Evolutionary conservation across 2,329 filamentous ascomycete species (phyloP).

Genomic region (Stenocarpella maydis): DNA sequence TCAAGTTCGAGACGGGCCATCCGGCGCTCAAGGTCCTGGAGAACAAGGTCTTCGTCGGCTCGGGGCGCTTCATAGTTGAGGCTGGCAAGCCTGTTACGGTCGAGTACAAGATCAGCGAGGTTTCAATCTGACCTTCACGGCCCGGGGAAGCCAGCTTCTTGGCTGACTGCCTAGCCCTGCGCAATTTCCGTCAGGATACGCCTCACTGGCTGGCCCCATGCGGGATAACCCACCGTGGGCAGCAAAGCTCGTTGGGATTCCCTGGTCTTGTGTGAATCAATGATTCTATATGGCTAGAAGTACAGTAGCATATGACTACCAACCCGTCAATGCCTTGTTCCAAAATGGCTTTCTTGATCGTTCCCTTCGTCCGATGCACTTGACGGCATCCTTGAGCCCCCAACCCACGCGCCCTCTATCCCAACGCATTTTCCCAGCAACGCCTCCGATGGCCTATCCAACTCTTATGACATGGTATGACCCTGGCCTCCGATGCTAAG

Average conservation of each 20-base stretch:
- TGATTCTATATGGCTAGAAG: conserved; percentile 19
- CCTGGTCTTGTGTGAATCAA: neutral
- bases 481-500: conserved; percentile 17
- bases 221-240: too few species aligned
- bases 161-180: neutral
- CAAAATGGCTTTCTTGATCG: conserved; percentile 2
- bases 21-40: conserved; percentile 47
- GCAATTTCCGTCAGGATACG: too few species aligned
- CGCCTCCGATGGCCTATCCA: conserved; percentile 27
- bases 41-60: conserved; percentile 50
- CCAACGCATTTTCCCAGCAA: conserved; percentile 29
- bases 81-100: conserved; percentile 48
- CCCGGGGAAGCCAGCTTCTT: neutral
- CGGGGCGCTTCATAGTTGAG: conserved; percentile 53
- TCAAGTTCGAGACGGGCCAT: conserved; percentile 49
- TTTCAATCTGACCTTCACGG: conserved; percentile 35
- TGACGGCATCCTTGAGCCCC: neutral
- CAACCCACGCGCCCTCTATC: conserved; percentile 18
- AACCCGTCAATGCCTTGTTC: neutral
- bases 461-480: conserved; percentile 13
- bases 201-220: too few species aligned
- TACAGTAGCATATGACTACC: conserved; percentile 16
- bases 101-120: conserved; percentile 56
- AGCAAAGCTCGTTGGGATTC: too few species aligned
- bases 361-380: conserved; percentile 2